Percentiles rank a stretch among this genome's conserved stretches.
Evolutionary conservation across 345 rosid species (phyloP).

Genomic region (Gossypium turneri): DNA sequence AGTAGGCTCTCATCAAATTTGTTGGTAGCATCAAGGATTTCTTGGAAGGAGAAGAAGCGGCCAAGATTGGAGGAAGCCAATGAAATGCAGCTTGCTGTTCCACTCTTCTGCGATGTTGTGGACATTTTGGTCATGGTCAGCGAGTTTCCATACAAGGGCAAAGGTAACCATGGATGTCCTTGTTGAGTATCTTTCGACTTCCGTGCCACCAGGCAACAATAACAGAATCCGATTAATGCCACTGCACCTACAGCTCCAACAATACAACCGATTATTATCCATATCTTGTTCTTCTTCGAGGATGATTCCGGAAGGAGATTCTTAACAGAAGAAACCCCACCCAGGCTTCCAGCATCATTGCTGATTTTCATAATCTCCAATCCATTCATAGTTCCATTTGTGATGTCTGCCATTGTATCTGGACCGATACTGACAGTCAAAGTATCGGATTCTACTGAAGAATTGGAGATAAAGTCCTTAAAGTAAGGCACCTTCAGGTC

Average conservation of each 20-base stretch:
- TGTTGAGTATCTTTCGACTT: conserved; percentile 59
- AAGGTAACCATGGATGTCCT: conserved; percentile 76
- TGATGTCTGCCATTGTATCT: conserved; percentile 46
- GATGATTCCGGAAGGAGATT: conserved; percentile 51
- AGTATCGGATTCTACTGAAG: conserved; percentile 45
- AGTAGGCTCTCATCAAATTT: conserved; percentile 82
- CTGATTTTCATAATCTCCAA: conserved; percentile 88
- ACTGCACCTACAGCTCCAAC: conserved; percentile 43
- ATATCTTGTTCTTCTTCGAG: conserved; percentile 32
- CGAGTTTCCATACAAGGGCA: conserved; percentile 89
- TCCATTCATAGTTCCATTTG: conserved; percentile 76
- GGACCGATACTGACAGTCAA: conserved; percentile 93
- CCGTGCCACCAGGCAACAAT: conserved; percentile 48
- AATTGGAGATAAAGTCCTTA: conserved; percentile 70
- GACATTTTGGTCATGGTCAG: conserved; percentile 79
- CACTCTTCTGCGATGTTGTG: conserved; percentile 82
- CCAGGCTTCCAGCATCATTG: conserved; percentile 68
- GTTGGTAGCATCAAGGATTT: conserved; percentile 88
- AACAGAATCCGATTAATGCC: conserved; percentile 51
- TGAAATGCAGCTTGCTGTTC: conserved; percentile 82
- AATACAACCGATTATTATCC: conserved; percentile 44
- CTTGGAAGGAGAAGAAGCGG: conserved; percentile 77
- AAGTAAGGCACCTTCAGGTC: conserved; percentile 60
- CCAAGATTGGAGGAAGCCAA: conserved; percentile 76
- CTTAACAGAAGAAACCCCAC: conserved; percentile 59